Percentiles rank a stretch among this genome's conserved stretches.
Evolutionary conservation across 495 filamentous ascomycete species (phyloP).

Genomic region (Penicillium manginii): DNA sequence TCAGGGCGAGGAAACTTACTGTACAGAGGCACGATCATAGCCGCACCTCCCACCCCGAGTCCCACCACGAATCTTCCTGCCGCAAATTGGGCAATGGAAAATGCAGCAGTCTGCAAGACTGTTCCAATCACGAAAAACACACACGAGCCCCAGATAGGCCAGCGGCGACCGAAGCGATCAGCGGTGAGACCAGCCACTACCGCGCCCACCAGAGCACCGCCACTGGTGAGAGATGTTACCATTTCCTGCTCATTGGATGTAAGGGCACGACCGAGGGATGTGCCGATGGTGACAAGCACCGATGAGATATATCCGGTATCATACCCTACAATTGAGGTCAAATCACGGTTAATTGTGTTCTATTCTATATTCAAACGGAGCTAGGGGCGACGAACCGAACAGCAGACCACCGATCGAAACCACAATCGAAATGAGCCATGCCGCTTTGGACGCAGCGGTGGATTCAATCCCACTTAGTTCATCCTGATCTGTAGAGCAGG

Average conservation of each 20-base stretch:
- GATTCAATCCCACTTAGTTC: constrained; percentile 20
- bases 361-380: background rate
- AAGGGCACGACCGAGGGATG: constrained; percentile 17
- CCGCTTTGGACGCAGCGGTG: constrained; percentile 20
- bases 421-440: constrained; percentile 22
- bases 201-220: constrained; percentile 42
- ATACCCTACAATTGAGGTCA: constrained; percentile 14
- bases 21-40: constrained; percentile 53
- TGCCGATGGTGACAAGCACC: constrained; percentile 19
- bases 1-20: constrained; percentile 22
- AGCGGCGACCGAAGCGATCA: constrained; percentile 53
- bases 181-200: constrained; percentile 53
- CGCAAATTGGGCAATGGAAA: constrained; percentile 50
- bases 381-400: constrained; percentile 8
- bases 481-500: constrained; percentile 3
- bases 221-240: constrained; percentile 23
- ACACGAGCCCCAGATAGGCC: constrained; percentile 51
- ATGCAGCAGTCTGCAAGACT: constrained; percentile 46
- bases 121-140: constrained; percentile 51
- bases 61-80: constrained; percentile 55
- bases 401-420: constrained; percentile 24
- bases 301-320: constrained; percentile 27
- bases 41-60: constrained; percentile 56
- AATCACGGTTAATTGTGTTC: background rate
- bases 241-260: constrained; percentile 25